Percentiles rank a stretch among this genome's conserved stretches.
Evolutionary conservation across 1,139 yeast genomes (phyloP).

Genomic region (Debaryomycetaceae sp.): DNA sequence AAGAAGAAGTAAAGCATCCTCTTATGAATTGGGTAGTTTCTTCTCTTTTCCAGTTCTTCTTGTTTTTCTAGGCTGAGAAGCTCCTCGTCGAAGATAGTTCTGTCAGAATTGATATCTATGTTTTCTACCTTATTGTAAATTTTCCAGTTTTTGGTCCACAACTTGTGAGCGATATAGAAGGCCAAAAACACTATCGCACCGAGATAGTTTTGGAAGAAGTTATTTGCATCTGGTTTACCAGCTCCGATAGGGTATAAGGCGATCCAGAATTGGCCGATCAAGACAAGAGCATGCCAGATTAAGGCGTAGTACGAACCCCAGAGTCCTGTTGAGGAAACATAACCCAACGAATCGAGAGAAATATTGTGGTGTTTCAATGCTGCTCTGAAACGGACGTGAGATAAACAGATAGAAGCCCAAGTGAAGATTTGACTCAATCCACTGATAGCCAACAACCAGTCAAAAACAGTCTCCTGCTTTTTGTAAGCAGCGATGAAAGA

Average conservation of each 20-base stretch:
- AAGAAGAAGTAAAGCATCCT: slow-evolving; percentile 22
- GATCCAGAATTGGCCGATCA: slow-evolving; percentile 38
- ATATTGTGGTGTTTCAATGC: slow-evolving; percentile 27
- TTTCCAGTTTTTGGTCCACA: slow-evolving; percentile 32
- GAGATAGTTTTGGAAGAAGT: slow-evolving; percentile 32
- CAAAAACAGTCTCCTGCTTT: slow-evolving; percentile 16
- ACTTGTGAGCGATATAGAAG: slow-evolving; percentile 29
- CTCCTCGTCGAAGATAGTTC: slow-evolving; percentile 39
- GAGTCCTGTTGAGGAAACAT: slow-evolving; percentile 22
- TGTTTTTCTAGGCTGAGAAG: slow-evolving; percentile 33
- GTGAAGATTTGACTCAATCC: slow-evolving; percentile 24
- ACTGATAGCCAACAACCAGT: slow-evolving; percentile 22
- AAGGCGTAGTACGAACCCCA: slow-evolving; percentile 28
- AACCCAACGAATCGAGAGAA: slow-evolving; percentile 30
- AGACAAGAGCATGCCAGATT: slow-evolving; percentile 21
- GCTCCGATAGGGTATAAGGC: slow-evolving; percentile 38
- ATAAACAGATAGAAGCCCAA: slow-evolving; percentile 27
- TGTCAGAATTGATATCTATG: slow-evolving; percentile 31
- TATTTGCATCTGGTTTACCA: slow-evolving; percentile 26
- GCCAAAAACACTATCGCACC: slow-evolving; percentile 33
- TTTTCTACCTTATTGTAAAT: slow-evolving; percentile 28
- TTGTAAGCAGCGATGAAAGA: slow-evolving; percentile 28
- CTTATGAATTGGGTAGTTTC: slow-evolving; percentile 21
- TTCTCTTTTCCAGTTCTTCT: slow-evolving; percentile 28
- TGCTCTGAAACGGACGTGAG: slow-evolving; percentile 30